Evolutionary conservation across 805 yeast species (phyloP).

Genomic region (Clavispora santaluciae): DNA sequence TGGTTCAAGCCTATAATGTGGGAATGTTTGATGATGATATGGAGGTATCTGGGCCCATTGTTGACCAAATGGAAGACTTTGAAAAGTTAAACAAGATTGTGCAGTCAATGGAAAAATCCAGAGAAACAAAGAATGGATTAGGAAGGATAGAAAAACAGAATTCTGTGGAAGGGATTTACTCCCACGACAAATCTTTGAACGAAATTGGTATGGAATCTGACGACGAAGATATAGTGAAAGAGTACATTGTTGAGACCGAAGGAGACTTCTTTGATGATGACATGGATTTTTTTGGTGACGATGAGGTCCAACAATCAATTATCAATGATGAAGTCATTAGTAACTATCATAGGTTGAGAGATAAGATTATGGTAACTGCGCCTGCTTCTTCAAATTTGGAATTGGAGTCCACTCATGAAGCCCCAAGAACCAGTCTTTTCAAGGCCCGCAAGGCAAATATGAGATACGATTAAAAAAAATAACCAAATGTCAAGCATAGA

Average conservation of each 20-base stretch:
- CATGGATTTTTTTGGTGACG: conserved; percentile 14
- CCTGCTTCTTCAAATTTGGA: conserved; percentile 27
- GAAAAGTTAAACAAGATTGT: conserved; percentile 45
- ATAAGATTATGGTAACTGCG: conserved; percentile 37
- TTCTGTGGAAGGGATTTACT: conserved; percentile 3
- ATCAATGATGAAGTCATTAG: conserved; percentile 39
- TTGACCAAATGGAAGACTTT: conserved; percentile 52
- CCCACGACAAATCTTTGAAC: conserved; percentile 12
- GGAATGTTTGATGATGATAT: conserved; percentile 62
- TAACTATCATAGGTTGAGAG: conserved; percentile 55
- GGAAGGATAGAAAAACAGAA: neutral
- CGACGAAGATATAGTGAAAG: conserved; percentile 21
- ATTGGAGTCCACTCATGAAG: conserved; percentile 63
- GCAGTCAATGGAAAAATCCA: conserved; percentile 24
- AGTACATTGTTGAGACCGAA: neutral
- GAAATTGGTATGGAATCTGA: conserved; percentile 27
- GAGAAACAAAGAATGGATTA: neutral
- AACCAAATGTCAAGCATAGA: no score
- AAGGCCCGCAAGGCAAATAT: conserved; percentile 34
- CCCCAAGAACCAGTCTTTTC: conserved; percentile 60
- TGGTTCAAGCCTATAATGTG: conserved; percentile 56
- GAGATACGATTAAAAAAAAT: neutral
- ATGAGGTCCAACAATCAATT: conserved; percentile 5
- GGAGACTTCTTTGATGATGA: conserved; percentile 15
- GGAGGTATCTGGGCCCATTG: conserved; percentile 50